Evolutionary conservation across 2,329 filamentous ascomycete genomes (phyloP).

Genomic region (Ophiobolus disseminans): DNA sequence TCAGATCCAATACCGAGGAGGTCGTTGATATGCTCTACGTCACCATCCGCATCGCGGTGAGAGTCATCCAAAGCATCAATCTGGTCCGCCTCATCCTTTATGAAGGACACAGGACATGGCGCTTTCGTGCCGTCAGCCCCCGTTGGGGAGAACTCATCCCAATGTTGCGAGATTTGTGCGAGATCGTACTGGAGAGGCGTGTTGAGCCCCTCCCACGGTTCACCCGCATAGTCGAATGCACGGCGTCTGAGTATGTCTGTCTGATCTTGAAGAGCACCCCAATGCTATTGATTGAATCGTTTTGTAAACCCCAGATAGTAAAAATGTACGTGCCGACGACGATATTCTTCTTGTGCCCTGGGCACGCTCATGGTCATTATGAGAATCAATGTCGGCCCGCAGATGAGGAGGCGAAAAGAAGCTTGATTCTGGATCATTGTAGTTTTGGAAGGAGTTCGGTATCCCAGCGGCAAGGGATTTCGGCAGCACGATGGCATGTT

Average conservation of each 20-base stretch:
- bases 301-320: conserved; percentile 39
- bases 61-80: conserved; percentile 23
- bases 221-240: conserved; percentile 30
- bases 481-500: conserved; percentile 48
- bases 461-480: conserved; percentile 49
- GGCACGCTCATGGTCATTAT: conserved; percentile 22
- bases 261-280: conserved; percentile 28
- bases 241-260: conserved; percentile 26
- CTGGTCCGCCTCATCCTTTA: conserved; percentile 20
- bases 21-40: conserved; percentile 25
- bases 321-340: conserved; percentile 39
- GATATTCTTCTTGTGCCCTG: conserved; percentile 28
- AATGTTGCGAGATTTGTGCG: conserved; percentile 26
- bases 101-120: conserved; percentile 24
- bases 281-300: conserved; percentile 33
- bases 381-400: conserved; percentile 20
- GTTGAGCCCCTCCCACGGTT: conserved; percentile 39
- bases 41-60: conserved; percentile 19
- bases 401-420: conserved; percentile 24
- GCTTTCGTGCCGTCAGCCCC: conserved; percentile 8
- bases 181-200: conserved; percentile 35
- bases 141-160: conserved; percentile 18
- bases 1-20: conserved; percentile 32
- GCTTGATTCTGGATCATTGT: conserved; percentile 38
- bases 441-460: conserved; percentile 51